Conservation (phyloP, 768 basidiomycete species). For the Baorangia bicolor region DNA sequence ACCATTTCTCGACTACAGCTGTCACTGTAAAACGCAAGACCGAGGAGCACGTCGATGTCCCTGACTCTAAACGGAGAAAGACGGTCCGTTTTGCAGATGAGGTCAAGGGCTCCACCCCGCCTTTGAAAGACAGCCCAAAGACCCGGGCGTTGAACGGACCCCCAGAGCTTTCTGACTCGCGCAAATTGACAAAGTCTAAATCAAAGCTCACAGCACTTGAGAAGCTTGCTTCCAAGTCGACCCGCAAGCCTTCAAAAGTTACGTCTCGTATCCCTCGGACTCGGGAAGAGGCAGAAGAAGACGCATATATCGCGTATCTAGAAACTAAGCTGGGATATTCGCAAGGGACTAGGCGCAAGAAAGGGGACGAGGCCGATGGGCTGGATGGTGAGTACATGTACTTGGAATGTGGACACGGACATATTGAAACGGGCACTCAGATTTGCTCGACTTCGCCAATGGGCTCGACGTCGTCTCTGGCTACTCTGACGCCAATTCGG, state of each 20-base stretch:
- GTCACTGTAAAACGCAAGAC: conserved; percentile 38
- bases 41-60: conserved; percentile 47
- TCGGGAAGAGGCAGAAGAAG: conserved; percentile 64
- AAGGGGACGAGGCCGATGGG: conserved; percentile 67
- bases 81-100: conserved; percentile 29
- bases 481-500: not conserved
- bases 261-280: conserved; percentile 25
- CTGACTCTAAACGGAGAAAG: conserved; percentile 44
- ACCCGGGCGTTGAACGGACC: not conserved
- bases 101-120: not conserved
- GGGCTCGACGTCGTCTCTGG: conserved; percentile 10
- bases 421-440: conserved; percentile 30
- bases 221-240: conserved; percentile 29
- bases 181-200: conserved; percentile 8
- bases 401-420: not conserved
- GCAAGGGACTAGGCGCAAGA: conserved; percentile 43
- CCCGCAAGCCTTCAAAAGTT: not conserved
- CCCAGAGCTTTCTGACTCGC: not conserved
- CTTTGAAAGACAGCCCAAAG: not conserved
- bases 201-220: conserved; percentile 33
- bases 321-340: conserved; percentile 71
- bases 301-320: conserved; percentile 80
- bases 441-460: conserved; percentile 54
- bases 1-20: conserved; percentile 45
- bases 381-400: conserved; percentile 62